phyloP scores from a whole-genome alignment of 75 land plant species.

The Sequoiadendron giganteum region DNA sequence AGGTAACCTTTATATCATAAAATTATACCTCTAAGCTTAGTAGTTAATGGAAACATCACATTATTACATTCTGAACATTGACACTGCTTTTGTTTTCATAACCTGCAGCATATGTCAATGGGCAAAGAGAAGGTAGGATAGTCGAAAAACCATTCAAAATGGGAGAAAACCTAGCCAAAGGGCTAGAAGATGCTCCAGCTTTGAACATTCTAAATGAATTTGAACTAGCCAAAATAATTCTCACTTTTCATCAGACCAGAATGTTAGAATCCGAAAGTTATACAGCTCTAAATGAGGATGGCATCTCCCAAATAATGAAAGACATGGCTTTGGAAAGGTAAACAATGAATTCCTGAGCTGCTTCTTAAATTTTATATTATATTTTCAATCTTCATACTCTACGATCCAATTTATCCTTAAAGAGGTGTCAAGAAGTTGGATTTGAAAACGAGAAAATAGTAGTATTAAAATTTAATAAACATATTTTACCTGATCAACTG shows the following conservation, averaged over 20 bases:
- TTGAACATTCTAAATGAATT: constrained; percentile 9
- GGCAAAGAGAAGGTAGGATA: constrained; percentile 59
- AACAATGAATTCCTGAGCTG: not conserved
- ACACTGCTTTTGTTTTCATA: not conserved
- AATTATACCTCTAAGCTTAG: not conserved
- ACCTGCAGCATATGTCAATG: constrained; percentile 84
- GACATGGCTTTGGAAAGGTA: constrained; percentile 77
- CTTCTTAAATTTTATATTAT: not conserved
- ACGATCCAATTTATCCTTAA: not conserved
- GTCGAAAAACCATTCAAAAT: constrained; percentile 63
- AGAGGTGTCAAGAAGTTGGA: not conserved
- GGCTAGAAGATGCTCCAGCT: constrained; percentile 7
- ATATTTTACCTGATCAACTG: not conserved
- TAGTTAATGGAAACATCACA: not conserved
- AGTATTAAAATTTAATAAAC: too few species aligned
- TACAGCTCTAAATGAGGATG: constrained; percentile 13
- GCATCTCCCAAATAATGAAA: constrained; percentile 51
- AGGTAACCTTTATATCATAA: constrained; percentile 31
- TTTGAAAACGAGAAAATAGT: too few species aligned
- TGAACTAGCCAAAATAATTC: not conserved
- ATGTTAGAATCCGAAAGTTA: not conserved
- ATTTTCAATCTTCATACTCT: not conserved
- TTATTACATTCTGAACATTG: too few species aligned
- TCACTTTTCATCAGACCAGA: not conserved
- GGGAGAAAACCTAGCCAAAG: constrained; percentile 69